Evolutionary conservation across 345 rosid genomes (phyloP).

Genomic region (Triadica sebifera): DNA sequence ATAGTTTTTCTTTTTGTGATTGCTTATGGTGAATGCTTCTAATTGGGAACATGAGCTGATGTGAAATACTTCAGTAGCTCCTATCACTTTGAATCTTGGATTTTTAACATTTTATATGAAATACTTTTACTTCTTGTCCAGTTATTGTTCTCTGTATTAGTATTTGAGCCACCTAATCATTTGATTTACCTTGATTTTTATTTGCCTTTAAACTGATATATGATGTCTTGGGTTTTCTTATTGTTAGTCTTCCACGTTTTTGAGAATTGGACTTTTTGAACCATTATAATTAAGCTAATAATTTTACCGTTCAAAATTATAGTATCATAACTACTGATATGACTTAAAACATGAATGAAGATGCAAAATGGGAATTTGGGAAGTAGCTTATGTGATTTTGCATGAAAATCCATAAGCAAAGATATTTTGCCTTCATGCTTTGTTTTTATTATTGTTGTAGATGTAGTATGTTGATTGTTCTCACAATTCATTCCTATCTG

Average conservation of each 20-base stretch:
- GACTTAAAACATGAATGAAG: too few relatives aligned
- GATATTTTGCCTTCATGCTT: background rate
- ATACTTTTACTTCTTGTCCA: conserved; percentile 93
- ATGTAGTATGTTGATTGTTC: conserved; percentile 8
- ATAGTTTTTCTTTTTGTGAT: conserved; percentile 3
- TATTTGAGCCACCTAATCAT: conserved; percentile 5
- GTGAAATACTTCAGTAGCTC: too few relatives aligned
- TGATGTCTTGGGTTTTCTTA: background rate
- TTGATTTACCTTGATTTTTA: conserved; percentile 6
- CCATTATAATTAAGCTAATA: background rate
- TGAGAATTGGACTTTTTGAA: background rate
- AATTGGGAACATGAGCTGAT: conserved; percentile 44
- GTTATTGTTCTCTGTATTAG: conserved; percentile 29
- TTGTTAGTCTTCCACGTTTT: background rate
- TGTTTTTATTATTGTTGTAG: background rate
- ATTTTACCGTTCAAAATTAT: background rate
- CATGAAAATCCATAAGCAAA: background rate
- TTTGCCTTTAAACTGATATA: conserved; percentile 2
- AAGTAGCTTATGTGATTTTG: background rate
- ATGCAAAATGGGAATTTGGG: background rate
- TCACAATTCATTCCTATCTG: background rate
- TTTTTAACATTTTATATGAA: conserved; percentile 79
- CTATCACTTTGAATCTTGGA: conserved; percentile 94
- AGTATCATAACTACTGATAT: background rate
- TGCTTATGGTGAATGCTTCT: conserved; percentile 24